Conservation (phyloP, 139 green algal genomes). For the Helicosporidium sp. region DNA sequence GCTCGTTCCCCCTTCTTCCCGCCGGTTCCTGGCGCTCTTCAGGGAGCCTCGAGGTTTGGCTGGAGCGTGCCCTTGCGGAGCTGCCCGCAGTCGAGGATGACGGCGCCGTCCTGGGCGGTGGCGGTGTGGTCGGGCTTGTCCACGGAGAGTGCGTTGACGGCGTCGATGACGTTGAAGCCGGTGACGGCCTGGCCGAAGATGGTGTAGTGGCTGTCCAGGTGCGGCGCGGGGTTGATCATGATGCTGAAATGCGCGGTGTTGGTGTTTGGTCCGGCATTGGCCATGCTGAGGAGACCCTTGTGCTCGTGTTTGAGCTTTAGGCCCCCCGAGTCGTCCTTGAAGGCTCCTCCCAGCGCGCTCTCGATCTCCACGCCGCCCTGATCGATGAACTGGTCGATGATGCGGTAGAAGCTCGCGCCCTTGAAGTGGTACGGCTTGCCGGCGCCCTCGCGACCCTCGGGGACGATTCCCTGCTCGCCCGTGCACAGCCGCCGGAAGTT, state of each 20-base stretch:
- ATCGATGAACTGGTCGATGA: slow-evolving; percentile 35
- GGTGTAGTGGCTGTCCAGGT: slow-evolving; percentile 47
- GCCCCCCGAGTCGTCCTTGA: slow-evolving; percentile 44
- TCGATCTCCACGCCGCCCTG: slow-evolving; percentile 23
- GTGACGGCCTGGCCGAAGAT: slow-evolving; percentile 38
- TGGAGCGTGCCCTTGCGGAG: slow-evolving; percentile 12
- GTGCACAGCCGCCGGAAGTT: slow-evolving; percentile 41
- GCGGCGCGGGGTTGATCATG: slow-evolving; percentile 44
- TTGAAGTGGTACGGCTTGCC: slow-evolving; percentile 34
- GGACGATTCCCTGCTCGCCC: slow-evolving; percentile 35
- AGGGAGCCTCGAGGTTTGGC: slow-evolving; percentile 9
- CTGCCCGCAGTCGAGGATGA: slow-evolving; percentile 19
- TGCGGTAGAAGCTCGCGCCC: slow-evolving; percentile 23
- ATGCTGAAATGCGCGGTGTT: slow-evolving; percentile 58
- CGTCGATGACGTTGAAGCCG: slow-evolving; percentile 13
- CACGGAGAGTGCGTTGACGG: slow-evolving; percentile 17
- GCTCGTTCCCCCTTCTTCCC: no score
- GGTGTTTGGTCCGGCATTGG: slow-evolving; percentile 45
- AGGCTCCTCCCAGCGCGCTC: slow-evolving; percentile 28
- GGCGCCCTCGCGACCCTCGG: slow-evolving; percentile 23
- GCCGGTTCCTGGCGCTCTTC: no score
- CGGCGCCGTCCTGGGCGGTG: slow-evolving; percentile 7
- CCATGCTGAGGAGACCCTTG: slow-evolving; percentile 48
- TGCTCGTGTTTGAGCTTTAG: slow-evolving; percentile 46
- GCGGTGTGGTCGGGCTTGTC: slow-evolving; percentile 22